A percentile compares a stretch with the other conserved stretches of the same genome.
These are phyloP conservation scores for Rhododendron mucronatum DNA, from an alignment of 148 eudicot genomes.

Conservation along the genomic window DNA sequence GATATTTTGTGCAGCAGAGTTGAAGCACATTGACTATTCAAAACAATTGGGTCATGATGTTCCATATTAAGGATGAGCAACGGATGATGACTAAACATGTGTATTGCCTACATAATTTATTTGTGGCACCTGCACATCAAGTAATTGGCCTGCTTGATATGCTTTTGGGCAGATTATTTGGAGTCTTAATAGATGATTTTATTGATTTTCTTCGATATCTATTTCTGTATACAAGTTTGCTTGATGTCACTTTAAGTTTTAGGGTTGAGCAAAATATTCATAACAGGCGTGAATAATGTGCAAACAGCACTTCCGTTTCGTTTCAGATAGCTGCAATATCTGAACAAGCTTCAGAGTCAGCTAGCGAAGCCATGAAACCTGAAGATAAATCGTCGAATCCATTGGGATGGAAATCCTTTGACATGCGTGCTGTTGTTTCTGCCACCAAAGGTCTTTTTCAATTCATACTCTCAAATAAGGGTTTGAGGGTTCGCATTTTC, in stretches of 20 bases:
- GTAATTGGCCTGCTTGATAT: not conserved
- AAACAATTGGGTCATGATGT: not conserved
- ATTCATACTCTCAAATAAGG: slow-evolving; percentile 75
- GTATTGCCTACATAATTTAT: not conserved
- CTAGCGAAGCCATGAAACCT: slow-evolving; percentile 25
- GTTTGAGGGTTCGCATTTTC: slow-evolving; percentile 72
- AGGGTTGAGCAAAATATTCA: not conserved
- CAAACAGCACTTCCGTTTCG: slow-evolving; percentile 3
- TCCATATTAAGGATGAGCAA: not conserved
- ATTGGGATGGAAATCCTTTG: slow-evolving; percentile 74
- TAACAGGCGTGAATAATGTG: not conserved
- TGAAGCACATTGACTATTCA: not conserved
- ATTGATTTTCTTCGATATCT: not conserved
- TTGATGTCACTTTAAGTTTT: not conserved
- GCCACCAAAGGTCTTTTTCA: slow-evolving; percentile 88
- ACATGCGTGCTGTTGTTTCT: slow-evolving; percentile 75
- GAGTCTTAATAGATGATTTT: not conserved
- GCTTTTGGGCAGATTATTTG: not conserved
- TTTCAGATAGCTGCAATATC: slow-evolving; percentile 89
- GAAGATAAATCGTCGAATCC: slow-evolving; percentile 37
- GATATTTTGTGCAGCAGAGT: not conserved
- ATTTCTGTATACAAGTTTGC: not conserved
- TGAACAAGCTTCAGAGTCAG: slow-evolving; percentile 59
- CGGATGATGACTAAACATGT: not conserved
- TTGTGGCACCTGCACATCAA: not conserved